Evolutionary conservation across 129 eudicot genomes (phyloP).

Genomic region (Erigeron canadensis): DNA sequence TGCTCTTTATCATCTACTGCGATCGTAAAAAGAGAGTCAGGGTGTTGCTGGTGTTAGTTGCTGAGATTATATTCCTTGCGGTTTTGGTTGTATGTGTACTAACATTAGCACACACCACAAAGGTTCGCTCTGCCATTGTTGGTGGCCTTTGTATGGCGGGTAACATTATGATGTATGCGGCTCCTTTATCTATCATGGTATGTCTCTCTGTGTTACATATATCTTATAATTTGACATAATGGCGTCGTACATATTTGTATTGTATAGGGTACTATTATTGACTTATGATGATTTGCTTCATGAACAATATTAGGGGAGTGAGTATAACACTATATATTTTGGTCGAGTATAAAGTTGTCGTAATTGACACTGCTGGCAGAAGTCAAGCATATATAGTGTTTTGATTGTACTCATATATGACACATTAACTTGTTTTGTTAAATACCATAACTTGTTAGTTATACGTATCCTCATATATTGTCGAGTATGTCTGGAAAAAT

Average conservation of each 20-base stretch:
- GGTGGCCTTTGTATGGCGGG: slow-evolving; percentile 59
- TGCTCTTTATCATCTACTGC: slow-evolving; percentile 48
- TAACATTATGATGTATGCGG: slow-evolving; percentile 73
- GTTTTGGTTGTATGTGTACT: slow-evolving; percentile 43
- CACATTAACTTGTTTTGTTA: not conserved
- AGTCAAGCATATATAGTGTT: too few relatives aligned
- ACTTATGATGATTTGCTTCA: too few relatives aligned
- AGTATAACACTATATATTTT: too few relatives aligned
- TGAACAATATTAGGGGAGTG: too few relatives aligned
- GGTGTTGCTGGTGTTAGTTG: slow-evolving; percentile 32
- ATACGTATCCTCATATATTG: not conserved
- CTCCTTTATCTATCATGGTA: slow-evolving; percentile 83
- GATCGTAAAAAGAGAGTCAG: slow-evolving; percentile 39
- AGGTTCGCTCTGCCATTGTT: slow-evolving; percentile 50
- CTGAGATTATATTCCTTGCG: slow-evolving; percentile 47
- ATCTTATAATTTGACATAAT: too few relatives aligned
- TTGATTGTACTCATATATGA: too few relatives aligned
- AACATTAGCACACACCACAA: slow-evolving; percentile 45
- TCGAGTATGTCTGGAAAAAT: not conserved
- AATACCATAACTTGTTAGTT: not conserved
- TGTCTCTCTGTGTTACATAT: not conserved
- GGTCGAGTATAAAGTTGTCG: too few relatives aligned
- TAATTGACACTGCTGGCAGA: too few relatives aligned
- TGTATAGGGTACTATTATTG: too few relatives aligned
- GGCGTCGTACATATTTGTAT: too few relatives aligned